A percentile compares a stretch with the other conserved stretches of the same genome.
Conservation (phyloP, 2,329 filamentous ascomycete genomes). For the Talaromyces sp. region DNA sequence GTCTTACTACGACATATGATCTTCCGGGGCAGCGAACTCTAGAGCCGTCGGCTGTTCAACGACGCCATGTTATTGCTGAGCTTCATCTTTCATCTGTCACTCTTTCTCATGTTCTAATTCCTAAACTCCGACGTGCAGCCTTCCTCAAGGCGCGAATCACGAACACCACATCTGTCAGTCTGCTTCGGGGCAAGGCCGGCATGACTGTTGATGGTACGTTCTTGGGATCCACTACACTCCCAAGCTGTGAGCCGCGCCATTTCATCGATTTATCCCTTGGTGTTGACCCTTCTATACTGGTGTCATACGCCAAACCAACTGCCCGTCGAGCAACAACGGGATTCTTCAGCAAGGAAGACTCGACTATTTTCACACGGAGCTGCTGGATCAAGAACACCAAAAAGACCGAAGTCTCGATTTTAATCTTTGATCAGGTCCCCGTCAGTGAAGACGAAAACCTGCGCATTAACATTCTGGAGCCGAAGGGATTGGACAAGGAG, state of each 20-base stretch:
- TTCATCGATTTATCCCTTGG: conserved; percentile 30
- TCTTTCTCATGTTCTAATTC: conserved; percentile 36
- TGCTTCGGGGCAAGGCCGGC: conserved; percentile 11
- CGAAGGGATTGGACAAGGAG: conserved; percentile 25
- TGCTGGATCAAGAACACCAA: conserved; percentile 32
- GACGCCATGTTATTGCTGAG: conserved; percentile 37
- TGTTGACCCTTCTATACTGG: conserved; percentile 28
- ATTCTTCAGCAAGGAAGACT: conserved; percentile 30
- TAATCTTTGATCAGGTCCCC: conserved; percentile 31
- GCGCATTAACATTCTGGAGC: conserved; percentile 25
- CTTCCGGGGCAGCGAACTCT: conserved; percentile 36
- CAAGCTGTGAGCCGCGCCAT: conserved; percentile 24
- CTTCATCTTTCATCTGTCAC: conserved; percentile 30
- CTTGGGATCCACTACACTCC: conserved; percentile 25
- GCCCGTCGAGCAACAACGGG: conserved; percentile 23
- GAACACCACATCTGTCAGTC: conserved; percentile 25
- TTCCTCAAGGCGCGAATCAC: conserved; percentile 38
- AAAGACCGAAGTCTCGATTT: conserved; percentile 22
- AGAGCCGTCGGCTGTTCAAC: conserved; percentile 28
- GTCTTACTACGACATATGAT: conserved; percentile 40
- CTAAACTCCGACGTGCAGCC: conserved; percentile 36
- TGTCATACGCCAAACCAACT: conserved; percentile 27
- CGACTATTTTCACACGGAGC: conserved; percentile 26
- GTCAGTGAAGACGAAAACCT: conserved; percentile 30
- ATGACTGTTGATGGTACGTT: conserved; percentile 20